Conservation (phyloP, 1,284 basidiomycete genomes). For the Porodaedalea pini region DNA sequence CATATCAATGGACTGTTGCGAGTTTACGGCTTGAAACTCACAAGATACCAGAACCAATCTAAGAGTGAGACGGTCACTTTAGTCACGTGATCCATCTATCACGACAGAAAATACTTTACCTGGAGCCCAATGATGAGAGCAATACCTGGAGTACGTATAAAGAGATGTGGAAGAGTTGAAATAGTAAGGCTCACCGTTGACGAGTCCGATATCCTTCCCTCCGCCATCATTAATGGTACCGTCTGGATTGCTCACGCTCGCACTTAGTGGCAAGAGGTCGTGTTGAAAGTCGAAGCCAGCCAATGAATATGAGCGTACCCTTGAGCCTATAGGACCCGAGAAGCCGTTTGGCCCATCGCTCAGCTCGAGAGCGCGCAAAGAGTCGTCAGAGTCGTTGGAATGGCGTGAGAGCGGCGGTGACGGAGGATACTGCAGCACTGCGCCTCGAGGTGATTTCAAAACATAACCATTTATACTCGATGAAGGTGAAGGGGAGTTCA, state of each 20-base stretch:
- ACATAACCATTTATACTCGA: constrained; percentile 14
- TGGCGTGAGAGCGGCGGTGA: constrained; percentile 44
- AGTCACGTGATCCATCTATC: constrained; percentile 13
- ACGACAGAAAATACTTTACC: constrained; percentile 34
- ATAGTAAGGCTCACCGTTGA: constrained; percentile 57
- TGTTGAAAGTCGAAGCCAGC: constrained; percentile 76
- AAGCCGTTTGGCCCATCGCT: constrained; percentile 53
- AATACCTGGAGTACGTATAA: constrained; percentile 50
- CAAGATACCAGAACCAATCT: constrained; percentile 94
- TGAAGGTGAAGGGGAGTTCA: constrained; percentile 13
- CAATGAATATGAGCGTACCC: constrained; percentile 62
- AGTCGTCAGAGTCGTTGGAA: constrained; percentile 68
- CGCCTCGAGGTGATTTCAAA: constrained; percentile 19
- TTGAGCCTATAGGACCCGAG: constrained; percentile 30
- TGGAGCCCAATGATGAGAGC: constrained; percentile 81
- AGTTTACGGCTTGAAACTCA: constrained; percentile 33
- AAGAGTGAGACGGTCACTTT: constrained; percentile 15
- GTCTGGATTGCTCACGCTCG: constrained; percentile 68
- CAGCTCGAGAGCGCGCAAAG: constrained; percentile 73
- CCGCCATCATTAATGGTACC: constrained; percentile 40
- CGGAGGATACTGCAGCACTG: constrained; percentile 29
- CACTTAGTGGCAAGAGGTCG: constrained; percentile 71
- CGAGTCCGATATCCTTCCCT: constrained; percentile 73
- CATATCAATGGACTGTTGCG: neutral
- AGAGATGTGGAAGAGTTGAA: constrained; percentile 1